phyloP scores from a whole-genome alignment of 257 asterid species.

The Solanum bulbocastanum region DNA sequence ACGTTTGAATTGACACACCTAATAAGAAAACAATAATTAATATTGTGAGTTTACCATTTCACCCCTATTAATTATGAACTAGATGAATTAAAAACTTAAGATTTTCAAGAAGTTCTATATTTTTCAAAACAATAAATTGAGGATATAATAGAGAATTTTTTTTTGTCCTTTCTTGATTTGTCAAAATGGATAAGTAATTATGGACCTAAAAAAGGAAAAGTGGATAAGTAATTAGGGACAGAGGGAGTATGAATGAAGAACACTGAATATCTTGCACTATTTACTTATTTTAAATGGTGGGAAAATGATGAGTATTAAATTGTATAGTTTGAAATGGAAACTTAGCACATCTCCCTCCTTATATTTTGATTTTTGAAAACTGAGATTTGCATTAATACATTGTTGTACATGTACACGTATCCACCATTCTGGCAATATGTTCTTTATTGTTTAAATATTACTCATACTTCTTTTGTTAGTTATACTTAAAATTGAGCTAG shows the following conservation, averaged over 20 bases:
- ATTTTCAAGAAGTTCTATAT: too few relatives aligned
- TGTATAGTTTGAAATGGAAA: not conserved
- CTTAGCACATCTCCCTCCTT: not conserved
- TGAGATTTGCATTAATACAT: not conserved
- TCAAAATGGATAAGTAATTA: too few relatives aligned
- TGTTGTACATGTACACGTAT: not conserved
- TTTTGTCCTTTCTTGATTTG: too few relatives aligned
- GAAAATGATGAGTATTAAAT: not conserved
- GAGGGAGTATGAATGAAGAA: not conserved
- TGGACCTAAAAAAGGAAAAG: too few relatives aligned
- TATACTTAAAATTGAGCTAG: not conserved
- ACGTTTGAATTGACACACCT: too few relatives aligned
- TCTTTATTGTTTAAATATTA: not conserved
- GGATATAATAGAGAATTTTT: too few relatives aligned
- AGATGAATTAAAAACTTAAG: too few relatives aligned
- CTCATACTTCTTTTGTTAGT: not conserved
- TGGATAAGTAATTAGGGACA: too few relatives aligned
- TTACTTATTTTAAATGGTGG: not conserved
- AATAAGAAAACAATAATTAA: too few relatives aligned
- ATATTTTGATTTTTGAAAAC: not conserved
- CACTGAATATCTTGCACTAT: not conserved
- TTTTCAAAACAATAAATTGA: too few relatives aligned
- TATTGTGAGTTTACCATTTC: too few relatives aligned
- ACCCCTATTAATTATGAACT: too few relatives aligned
- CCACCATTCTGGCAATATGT: not conserved